Base-by-base conservation (phyloP, 371 early-diverging fungal species). In the Mortierella sp. region DNA sequence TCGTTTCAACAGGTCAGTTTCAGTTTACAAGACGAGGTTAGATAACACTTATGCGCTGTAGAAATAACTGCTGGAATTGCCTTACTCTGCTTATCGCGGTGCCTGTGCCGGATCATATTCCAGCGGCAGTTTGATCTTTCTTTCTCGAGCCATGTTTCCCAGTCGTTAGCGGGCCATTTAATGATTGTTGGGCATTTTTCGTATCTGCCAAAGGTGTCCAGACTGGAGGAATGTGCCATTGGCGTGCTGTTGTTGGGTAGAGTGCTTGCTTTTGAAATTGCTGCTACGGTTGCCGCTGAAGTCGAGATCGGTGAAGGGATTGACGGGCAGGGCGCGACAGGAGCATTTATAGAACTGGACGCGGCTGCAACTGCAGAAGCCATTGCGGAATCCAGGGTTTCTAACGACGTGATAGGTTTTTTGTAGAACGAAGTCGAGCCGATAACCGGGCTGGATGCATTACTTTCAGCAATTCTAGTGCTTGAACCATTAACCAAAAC, bases 41-140 rank as follows among this genome's bases (percentile, higher is more conserved):
- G 15, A 40, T 40, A 40, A 40, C 40, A 40, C 40, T 40, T 40
- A 40, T 40, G 40, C 40, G 40, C 15, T 15, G 17, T 22, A 23
- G 26, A 4, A n/a, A 32, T 5, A 37, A 57, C 8, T 64, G 31
- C 57, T 61, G 32, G 17, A 26, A 40, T 1, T 13, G 15, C 2
- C 75, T 64, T 70, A 80, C 81, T 66, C 34, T 70, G 75, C 37
- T 80, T 74, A 40, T 80, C 81, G 2, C 81, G 75, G 12, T 66
- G 60, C 2, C 81, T 64, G 29, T 60, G 64, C 13, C 81, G 75
- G 31, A 68, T 67, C 64, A 75, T 29, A 51, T 80, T 80, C 81
- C 81, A 80, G 1, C 81, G 67, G n/a, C 74, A 69, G 45, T 68
- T 32, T 1, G 35, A 31, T 34, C 71, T 74, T 26, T 80, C 75